Conservation (phyloP, 768 basidiomycete genomes). For the Hypsizygus marmoreus region DNA sequence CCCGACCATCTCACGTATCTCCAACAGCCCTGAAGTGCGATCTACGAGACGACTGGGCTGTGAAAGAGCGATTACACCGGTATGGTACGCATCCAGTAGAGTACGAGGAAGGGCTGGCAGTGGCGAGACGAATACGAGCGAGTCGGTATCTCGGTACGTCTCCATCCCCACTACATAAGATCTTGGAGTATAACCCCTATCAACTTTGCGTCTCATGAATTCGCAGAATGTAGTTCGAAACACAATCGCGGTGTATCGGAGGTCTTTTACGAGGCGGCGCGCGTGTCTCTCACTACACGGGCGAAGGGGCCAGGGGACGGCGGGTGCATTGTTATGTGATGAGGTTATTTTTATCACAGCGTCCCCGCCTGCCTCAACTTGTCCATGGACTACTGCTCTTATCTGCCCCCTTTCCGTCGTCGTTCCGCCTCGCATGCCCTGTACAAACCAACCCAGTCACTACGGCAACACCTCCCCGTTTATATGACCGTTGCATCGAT, state of each 20-base stretch:
- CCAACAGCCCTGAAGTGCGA: slow-evolving; percentile 89
- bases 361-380: too few relatives aligned
- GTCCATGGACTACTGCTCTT: background rate
- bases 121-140: slow-evolving; percentile 88
- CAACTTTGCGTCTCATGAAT: background rate
- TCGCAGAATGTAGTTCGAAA: slow-evolving; percentile 92
- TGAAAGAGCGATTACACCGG: slow-evolving; percentile 71
- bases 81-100: slow-evolving; percentile 74
- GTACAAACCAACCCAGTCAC: too few relatives aligned
- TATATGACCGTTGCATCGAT: slow-evolving; percentile 13
- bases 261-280: slow-evolving; percentile 90
- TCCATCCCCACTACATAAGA: background rate
- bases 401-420: too few relatives aligned
- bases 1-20: slow-evolving; percentile 2
- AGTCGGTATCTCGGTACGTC: slow-evolving; percentile 88
- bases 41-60: slow-evolving; percentile 78
- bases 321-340: slow-evolving; percentile 64
- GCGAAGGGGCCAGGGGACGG: slow-evolving; percentile 61
- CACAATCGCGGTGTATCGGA: slow-evolving; percentile 94
- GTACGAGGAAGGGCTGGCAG: slow-evolving; percentile 90
- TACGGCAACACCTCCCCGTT: too few relatives aligned
- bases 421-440: too few relatives aligned
- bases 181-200: too few relatives aligned
- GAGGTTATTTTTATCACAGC: too few relatives aligned
- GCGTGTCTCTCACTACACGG: slow-evolving; percentile 77